Conservation (phyloP, 2,329 filamentous ascomycete species). For the Colletotrichum paranaense region DNA sequence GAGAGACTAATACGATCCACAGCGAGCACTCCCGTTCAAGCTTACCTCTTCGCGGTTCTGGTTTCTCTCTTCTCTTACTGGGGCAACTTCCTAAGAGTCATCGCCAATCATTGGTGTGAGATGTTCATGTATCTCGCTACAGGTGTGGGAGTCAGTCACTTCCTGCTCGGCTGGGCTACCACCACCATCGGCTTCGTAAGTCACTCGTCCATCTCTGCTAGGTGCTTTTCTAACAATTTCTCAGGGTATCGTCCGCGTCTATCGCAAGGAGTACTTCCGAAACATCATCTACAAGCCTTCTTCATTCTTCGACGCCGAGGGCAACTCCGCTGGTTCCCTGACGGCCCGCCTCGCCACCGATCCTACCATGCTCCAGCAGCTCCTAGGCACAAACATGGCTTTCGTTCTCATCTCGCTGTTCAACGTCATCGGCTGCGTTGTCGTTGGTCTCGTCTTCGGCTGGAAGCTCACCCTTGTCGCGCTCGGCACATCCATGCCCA, state of each 20-base stretch:
- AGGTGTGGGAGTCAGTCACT: constrained; percentile 40
- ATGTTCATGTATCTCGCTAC: constrained; percentile 31
- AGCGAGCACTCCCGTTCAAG: constrained; percentile 33
- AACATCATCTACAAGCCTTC: constrained; percentile 43
- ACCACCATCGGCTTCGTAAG: constrained; percentile 40
- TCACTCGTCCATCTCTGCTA: constrained; percentile 38
- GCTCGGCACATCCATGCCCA: constrained; percentile 39
- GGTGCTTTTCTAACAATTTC: neutral
- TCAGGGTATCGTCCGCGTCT: constrained; percentile 30
- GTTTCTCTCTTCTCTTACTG: constrained; percentile 33
- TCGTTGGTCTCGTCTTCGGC: constrained; percentile 48
- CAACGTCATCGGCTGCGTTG: constrained; percentile 35
- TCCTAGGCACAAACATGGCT: constrained; percentile 36
- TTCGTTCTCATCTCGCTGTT: constrained; percentile 34
- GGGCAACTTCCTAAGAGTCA: constrained; percentile 26
- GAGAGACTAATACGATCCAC: neutral
- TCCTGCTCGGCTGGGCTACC: constrained; percentile 45
- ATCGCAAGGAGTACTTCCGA: constrained; percentile 44
- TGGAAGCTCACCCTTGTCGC: constrained; percentile 53
- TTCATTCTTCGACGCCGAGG: constrained; percentile 46
- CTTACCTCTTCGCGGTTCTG: constrained; percentile 32
- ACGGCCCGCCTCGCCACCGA: constrained; percentile 40
- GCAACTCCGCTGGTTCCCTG: constrained; percentile 40
- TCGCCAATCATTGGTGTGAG: constrained; percentile 53
- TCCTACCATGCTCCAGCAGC: constrained; percentile 34